These are phyloP conservation scores for Epichloe scottii DNA, from an alignment of 2,329 filamentous ascomycete species.

Conservation along the genomic window DNA sequence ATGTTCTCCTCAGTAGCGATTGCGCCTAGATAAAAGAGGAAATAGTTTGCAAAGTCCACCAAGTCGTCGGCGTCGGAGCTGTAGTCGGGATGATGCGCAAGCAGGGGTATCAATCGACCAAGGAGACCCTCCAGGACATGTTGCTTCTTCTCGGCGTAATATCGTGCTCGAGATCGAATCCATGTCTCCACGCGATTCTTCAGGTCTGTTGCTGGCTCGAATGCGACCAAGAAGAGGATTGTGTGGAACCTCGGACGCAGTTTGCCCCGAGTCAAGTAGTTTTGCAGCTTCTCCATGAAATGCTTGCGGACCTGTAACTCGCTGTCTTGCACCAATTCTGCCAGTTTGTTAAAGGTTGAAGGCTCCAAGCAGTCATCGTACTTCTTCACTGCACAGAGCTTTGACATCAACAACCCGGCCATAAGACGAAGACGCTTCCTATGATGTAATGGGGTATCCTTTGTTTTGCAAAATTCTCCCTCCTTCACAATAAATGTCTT, in stretches of 20 bases:
- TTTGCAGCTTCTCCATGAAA: slow-evolving; percentile 80
- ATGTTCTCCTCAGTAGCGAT: slow-evolving; percentile 81
- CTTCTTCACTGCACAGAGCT: slow-evolving; percentile 64
- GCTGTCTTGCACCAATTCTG: slow-evolving; percentile 69
- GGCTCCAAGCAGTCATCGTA: slow-evolving; percentile 66
- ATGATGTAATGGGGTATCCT: slow-evolving; percentile 65
- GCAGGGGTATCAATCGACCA: slow-evolving; percentile 68
- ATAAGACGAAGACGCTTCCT: slow-evolving; percentile 69
- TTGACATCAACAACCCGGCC: slow-evolving; percentile 70
- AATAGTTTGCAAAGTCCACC: slow-evolving; percentile 73
- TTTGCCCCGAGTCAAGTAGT: slow-evolving; percentile 65
- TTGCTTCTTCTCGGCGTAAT: slow-evolving; percentile 45
- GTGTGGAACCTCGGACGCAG: slow-evolving; percentile 73
- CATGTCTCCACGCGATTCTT: slow-evolving; percentile 71
- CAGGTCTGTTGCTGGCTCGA: slow-evolving; percentile 67
- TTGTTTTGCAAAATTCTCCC: slow-evolving; percentile 67
- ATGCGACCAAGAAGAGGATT: slow-evolving; percentile 80
- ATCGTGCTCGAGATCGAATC: slow-evolving; percentile 68
- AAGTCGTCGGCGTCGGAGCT: slow-evolving; percentile 53
- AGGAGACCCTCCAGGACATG: slow-evolving; percentile 70
- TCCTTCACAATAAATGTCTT: slow-evolving; percentile 61
- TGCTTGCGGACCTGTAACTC: slow-evolving; percentile 59
- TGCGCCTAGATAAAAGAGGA: slow-evolving; percentile 75
- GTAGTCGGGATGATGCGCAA: slow-evolving; percentile 92
- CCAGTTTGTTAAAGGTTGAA: slow-evolving; percentile 67